phyloP scores from a whole-genome alignment of 1,284 basidiomycete genomes.

The Ceratobasidium sp. region DNA sequence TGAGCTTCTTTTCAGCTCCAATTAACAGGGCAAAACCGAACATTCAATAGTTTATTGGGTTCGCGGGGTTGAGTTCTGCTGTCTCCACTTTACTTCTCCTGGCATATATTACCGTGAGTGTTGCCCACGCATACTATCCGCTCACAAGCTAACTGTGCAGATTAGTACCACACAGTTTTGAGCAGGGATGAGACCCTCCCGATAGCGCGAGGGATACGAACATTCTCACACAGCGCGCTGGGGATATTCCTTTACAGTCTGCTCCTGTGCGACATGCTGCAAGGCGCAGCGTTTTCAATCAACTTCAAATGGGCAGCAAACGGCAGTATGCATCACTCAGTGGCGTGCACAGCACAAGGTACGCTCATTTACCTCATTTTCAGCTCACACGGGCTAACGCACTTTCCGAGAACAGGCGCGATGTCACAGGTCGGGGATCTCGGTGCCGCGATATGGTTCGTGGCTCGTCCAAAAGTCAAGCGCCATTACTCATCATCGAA shows the following conservation, averaged over 20 bases:
- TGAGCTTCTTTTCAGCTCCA: background rate
- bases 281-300: constrained; percentile 27
- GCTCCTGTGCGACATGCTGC: constrained; percentile 6
- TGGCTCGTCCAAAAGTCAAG: background rate
- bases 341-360: constrained; percentile 26
- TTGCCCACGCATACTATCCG: too few relatives aligned
- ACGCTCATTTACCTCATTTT: background rate
- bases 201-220: constrained; percentile 16
- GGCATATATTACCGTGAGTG: constrained; percentile 8
- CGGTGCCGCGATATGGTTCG: constrained; percentile 15
- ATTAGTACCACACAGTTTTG: background rate
- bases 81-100: constrained; percentile 25
- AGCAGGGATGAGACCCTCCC: background rate
- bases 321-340: constrained; percentile 2
- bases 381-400: too few relatives aligned
- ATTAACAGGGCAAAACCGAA: background rate
- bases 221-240: constrained; percentile 28
- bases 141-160: too few relatives aligned
- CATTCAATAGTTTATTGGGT: background rate
- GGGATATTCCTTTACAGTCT: constrained; percentile 16
- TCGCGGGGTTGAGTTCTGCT: constrained; percentile 16
- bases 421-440: constrained; percentile 10
- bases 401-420: background rate
- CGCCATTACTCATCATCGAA: background rate
- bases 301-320: constrained; percentile 29